Percentiles rank a stretch among this genome's conserved stretches.
Evolutionary conservation across 2,329 filamentous ascomycete species (phyloP).

Genomic region (Phialemoniopsis sp.): DNA sequence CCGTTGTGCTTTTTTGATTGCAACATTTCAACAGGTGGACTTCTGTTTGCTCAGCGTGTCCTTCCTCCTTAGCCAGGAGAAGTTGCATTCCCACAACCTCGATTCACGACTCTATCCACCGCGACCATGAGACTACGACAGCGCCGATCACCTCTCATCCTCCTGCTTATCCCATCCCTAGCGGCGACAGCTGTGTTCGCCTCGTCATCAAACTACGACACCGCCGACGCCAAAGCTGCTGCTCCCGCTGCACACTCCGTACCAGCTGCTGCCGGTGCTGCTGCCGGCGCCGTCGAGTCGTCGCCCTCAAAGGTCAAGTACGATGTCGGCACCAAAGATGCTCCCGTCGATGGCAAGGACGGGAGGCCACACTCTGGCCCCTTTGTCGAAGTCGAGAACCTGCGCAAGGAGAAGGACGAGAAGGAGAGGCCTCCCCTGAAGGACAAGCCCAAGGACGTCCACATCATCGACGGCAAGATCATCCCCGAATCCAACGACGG

Average conservation of each 20-base stretch:
- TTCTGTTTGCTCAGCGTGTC: too few relatives aligned
- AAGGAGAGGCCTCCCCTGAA: slow-evolving; percentile 39
- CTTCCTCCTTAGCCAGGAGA: too few relatives aligned
- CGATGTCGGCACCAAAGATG: slow-evolving; percentile 60
- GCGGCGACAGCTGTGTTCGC: slow-evolving; percentile 37
- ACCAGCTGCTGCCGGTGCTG: slow-evolving; percentile 14
- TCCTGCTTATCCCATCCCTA: slow-evolving; percentile 56
- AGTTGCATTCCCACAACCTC: too few relatives aligned
- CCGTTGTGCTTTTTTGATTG: too few relatives aligned
- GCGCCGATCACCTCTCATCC: slow-evolving; percentile 48
- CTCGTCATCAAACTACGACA: slow-evolving; percentile 10
- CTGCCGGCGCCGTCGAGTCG: slow-evolving; percentile 7
- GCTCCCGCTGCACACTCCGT: slow-evolving; percentile 18
- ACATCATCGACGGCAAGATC: slow-evolving; percentile 53
- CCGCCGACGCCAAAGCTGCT: slow-evolving; percentile 15
- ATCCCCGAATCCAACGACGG: slow-evolving; percentile 67
- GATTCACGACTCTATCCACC: neutral
- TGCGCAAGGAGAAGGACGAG: slow-evolving; percentile 28
- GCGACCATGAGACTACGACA: slow-evolving; percentile 56
- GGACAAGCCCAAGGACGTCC: slow-evolving; percentile 46
- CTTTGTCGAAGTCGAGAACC: slow-evolving; percentile 55
- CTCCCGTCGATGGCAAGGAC: slow-evolving; percentile 87
- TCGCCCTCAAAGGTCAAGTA: slow-evolving; percentile 24
- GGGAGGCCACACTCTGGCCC: slow-evolving; percentile 91
- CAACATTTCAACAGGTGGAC: too few relatives aligned